These are phyloP conservation scores for Solanum raphanifolium DNA, from an alignment of 257 asterid species.

Conservation along the genomic window DNA sequence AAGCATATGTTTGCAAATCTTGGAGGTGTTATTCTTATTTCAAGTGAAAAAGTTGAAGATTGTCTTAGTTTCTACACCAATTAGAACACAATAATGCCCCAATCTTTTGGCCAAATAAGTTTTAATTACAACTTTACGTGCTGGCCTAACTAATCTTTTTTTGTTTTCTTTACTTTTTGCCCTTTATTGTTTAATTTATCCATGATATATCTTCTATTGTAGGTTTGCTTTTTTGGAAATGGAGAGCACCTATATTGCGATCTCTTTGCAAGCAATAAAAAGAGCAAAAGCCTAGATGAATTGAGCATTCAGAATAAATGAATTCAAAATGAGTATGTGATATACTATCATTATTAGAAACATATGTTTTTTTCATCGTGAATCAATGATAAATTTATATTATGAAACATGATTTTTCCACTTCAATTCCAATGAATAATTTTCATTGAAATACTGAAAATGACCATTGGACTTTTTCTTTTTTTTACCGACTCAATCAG, in stretches of 20 bases:
- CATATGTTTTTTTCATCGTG: background rate
- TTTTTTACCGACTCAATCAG: background rate
- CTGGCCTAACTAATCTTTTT: background rate
- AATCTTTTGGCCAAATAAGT: background rate
- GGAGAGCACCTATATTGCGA: background rate
- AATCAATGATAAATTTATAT: too few species aligned
- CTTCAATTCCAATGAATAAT: too few species aligned
- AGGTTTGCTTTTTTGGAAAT: background rate
- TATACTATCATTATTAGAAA: background rate
- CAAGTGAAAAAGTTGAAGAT: conserved; percentile 16
- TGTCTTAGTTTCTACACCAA: conserved; percentile 7
- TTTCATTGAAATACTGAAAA: too few species aligned
- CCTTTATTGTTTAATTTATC: background rate
- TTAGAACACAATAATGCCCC: background rate
- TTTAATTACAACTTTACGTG: conserved; percentile 2
- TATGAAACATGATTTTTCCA: too few species aligned
- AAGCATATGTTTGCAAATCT: conserved; percentile 9
- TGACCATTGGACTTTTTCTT: too few species aligned
- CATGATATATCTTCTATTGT: background rate
- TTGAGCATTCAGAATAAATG: background rate
- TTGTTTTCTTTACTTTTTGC: background rate
- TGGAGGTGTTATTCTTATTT: conserved; percentile 6
- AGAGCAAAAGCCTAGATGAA: background rate
- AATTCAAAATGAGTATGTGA: background rate
- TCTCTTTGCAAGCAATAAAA: background rate